Evolutionary conservation across 2,329 filamentous ascomycete species (phyloP).

Genomic region (Triangularia verruculosa): DNA sequence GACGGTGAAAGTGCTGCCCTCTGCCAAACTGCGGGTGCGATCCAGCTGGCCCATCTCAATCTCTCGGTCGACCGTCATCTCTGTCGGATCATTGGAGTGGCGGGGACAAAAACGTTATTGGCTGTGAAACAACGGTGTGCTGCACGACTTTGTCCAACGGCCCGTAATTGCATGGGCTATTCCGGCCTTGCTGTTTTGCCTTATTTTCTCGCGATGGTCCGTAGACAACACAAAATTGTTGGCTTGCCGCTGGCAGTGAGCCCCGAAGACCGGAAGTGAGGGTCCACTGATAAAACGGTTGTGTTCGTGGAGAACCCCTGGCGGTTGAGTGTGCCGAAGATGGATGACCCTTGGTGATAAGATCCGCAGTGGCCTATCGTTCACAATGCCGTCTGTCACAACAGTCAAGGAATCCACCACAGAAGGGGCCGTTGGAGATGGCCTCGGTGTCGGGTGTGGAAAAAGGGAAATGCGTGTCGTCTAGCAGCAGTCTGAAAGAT

Average conservation of each 20-base stretch:
- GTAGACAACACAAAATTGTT: not conserved
- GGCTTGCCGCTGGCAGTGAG: not conserved
- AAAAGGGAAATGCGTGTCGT: not conserved
- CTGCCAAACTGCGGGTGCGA: conserved; percentile 19
- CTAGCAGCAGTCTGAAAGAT: not conserved
- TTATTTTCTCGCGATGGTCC: not conserved
- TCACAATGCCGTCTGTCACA: not conserved
- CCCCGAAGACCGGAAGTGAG: not conserved
- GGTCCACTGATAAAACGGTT: not conserved
- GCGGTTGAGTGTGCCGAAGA: not conserved
- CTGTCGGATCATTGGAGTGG: conserved; percentile 9
- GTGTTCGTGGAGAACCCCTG: not conserved
- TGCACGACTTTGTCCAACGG: not conserved
- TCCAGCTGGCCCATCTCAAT: conserved; percentile 27
- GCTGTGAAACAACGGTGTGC: not conserved
- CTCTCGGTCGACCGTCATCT: conserved; percentile 21
- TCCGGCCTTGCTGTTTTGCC: not conserved
- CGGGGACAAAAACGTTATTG: not conserved
- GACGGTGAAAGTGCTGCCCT: conserved; percentile 21
- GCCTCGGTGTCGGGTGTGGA: not conserved
- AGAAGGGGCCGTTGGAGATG: not conserved
- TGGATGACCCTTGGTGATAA: not conserved
- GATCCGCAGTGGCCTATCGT: not conserved
- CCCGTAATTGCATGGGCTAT: not conserved
- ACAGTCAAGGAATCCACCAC: not conserved